Evolutionary conservation across 495 filamentous ascomycete genomes (phyloP).

Genomic region (Neohortaea acidophila): DNA sequence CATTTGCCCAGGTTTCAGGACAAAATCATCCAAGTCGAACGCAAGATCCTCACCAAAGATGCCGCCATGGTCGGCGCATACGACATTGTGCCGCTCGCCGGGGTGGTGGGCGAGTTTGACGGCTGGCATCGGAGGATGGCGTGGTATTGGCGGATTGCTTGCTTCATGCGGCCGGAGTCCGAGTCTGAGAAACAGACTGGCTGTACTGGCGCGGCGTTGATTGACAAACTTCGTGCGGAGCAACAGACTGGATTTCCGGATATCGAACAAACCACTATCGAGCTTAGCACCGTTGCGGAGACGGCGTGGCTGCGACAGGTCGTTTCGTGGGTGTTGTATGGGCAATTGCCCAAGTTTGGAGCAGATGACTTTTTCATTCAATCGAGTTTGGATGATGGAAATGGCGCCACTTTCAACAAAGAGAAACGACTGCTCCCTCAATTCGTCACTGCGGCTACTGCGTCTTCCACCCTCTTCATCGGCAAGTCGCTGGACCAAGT

Average conservation of each 20-base stretch:
- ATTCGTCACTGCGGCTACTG: slow-evolving; percentile 62
- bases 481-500: slow-evolving; percentile 79
- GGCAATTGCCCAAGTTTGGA: slow-evolving; percentile 58
- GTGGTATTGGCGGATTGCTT: slow-evolving; percentile 64
- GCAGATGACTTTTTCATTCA: slow-evolving; percentile 68
- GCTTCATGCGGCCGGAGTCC: slow-evolving; percentile 41
- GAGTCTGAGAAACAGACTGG: not conserved
- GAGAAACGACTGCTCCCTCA: slow-evolving; percentile 43
- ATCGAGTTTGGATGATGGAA: slow-evolving; percentile 26
- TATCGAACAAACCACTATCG: slow-evolving; percentile 56
- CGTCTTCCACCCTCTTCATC: slow-evolving; percentile 75
- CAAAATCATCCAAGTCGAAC: slow-evolving; percentile 73
- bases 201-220: slow-evolving; percentile 52
- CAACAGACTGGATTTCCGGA: slow-evolving; percentile 79
- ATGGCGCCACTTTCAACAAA: not conserved
- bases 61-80: slow-evolving; percentile 68
- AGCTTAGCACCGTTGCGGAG: slow-evolving; percentile 64
- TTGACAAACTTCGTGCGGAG: slow-evolving; percentile 57
- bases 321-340: slow-evolving; percentile 80
- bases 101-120: slow-evolving; percentile 65
- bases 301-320: slow-evolving; percentile 81
- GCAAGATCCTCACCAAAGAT: slow-evolving; percentile 55
- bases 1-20: slow-evolving; percentile 68
- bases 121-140: slow-evolving; percentile 70
- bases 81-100: slow-evolving; percentile 79